Evolutionary conservation across 306 rosid genomes (phyloP).

Genomic region (Cotoneaster glaucophyllus): DNA sequence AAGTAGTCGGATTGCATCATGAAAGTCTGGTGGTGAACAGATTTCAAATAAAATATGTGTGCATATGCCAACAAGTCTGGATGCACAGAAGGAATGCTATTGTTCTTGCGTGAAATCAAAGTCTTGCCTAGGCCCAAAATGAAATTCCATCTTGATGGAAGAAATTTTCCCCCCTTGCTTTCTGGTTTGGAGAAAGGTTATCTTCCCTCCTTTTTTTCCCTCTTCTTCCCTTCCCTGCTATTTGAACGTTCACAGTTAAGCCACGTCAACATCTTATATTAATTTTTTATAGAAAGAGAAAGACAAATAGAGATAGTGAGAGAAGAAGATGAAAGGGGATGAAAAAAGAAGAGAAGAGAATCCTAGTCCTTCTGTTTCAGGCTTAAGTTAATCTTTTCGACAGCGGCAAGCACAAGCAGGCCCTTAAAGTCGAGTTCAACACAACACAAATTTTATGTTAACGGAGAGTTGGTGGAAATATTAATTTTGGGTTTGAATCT

Average conservation of each 20-base stretch:
- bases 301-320: too few species aligned
- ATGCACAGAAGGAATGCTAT: not conserved
- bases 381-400: conserved; percentile 71
- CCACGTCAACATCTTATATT: too few species aligned
- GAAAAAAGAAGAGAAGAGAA: too few species aligned
- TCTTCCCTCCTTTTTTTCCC: too few species aligned
- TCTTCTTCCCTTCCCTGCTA: too few species aligned
- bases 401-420: conserved; percentile 47
- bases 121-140: conserved; percentile 56
- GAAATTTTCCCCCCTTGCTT: conserved; percentile 39
- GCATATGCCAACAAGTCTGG: not conserved
- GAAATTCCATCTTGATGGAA: conserved; percentile 78
- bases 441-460: not conserved
- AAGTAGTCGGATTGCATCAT: not conserved
- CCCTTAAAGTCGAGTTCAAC: conserved; percentile 34
- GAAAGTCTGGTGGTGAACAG: not conserved
- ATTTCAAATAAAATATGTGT: not conserved
- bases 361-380: conserved; percentile 29
- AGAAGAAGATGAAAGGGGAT: too few species aligned
- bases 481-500: too few species aligned
- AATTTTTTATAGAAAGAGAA: too few species aligned
- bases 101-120: not conserved
- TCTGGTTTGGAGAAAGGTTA: not conserved
- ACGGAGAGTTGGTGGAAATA: too few species aligned
- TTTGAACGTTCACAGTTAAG: too few species aligned